These are phyloP conservation scores for Haematococcus sp. DNA, from an alignment of 139 green algal species.

Conservation along the genomic window DNA sequence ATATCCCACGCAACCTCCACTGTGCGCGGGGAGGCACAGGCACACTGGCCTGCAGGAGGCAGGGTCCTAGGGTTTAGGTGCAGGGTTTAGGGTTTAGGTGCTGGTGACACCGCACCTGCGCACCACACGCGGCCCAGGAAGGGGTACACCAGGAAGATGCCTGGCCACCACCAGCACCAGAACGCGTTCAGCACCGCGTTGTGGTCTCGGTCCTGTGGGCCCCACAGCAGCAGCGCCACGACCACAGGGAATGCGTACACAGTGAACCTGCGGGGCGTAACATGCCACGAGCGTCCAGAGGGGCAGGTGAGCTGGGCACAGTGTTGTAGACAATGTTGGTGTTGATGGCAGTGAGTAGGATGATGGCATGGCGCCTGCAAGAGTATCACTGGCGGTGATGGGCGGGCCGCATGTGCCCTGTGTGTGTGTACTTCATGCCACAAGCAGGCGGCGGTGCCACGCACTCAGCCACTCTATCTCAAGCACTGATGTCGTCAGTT, in stretches of 20 bases:
- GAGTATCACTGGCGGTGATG: too few relatives aligned
- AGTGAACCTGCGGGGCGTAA: conserved; percentile 42
- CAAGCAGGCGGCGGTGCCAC: too few relatives aligned
- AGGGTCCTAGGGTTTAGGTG: too few relatives aligned
- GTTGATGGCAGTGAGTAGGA: neutral
- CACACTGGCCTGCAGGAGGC: too few relatives aligned
- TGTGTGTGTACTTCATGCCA: too few relatives aligned
- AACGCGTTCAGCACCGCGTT: conserved; percentile 78
- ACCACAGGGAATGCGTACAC: conserved; percentile 48
- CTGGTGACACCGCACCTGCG: conserved; percentile 15
- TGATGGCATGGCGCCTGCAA: neutral
- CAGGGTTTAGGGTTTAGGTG: too few relatives aligned
- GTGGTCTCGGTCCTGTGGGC: conserved; percentile 64
- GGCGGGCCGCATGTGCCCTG: too few relatives aligned
- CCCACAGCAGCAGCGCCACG: conserved; percentile 58
- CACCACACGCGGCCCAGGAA: conserved; percentile 82
- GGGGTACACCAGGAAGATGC: conserved; percentile 73
- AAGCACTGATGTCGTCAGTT: too few relatives aligned
- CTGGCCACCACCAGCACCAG: conserved; percentile 80
- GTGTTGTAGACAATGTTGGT: neutral
- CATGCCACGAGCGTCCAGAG: neutral
- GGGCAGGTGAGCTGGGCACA: neutral
- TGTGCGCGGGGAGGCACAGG: too few relatives aligned
- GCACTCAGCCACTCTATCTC: too few relatives aligned
- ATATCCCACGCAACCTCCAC: neutral